Evolutionary conservation across 2,329 filamentous ascomycete species (phyloP), one percentile per base, ranked within the genome.

Genomic region (Clarireedia sp.): DNA sequence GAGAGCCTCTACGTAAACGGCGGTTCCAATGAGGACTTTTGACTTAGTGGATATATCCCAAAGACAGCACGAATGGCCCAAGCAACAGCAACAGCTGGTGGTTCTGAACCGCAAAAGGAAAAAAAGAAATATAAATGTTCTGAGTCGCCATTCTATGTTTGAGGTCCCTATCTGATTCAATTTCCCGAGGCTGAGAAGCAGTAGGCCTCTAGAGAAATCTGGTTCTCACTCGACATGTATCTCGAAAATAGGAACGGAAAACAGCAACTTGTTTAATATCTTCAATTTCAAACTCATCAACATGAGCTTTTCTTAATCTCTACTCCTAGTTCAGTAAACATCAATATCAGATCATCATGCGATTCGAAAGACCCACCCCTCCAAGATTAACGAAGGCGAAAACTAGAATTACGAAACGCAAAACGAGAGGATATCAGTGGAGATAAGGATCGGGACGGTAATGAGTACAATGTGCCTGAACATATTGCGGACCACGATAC

Each of bases 261-360:
- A 40, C 51, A 54, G 7, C 60, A 63, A 17, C 40, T 63, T 63
- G 21, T 60, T 55, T 46, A 56, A 21, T 5, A 56, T 58, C 5
- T 60, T 63, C n/a, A 7, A 62, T 14, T 61, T 61, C 26, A 47
- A 51, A 57, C 29, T 56, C 37, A 41, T 63, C 5, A 48, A 59
- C 41, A 60, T 33, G 9, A 12, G 10, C 12, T 33, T 10, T 33
- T 5, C 9, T 33, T 33, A 12, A 33, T 4, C 12, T 14, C 29
- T 55, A 55, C 43, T 26, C 26, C 37, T 41, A 43, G 51, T 36
- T 46, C 4, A 26, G 14, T 19, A n/a, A 24, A 17, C 3, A 36
- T 41, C 10, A 52, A 23, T 33, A 12, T 12, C 12, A 12, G 54
- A 57, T 4, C 55, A 26, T 60, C 46, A 59, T 62, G 59, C 57